These are phyloP conservation scores for Phytophthora citricola DNA, from an alignment of 352 stramenopile genomes.

Conservation along the genomic window DNA sequence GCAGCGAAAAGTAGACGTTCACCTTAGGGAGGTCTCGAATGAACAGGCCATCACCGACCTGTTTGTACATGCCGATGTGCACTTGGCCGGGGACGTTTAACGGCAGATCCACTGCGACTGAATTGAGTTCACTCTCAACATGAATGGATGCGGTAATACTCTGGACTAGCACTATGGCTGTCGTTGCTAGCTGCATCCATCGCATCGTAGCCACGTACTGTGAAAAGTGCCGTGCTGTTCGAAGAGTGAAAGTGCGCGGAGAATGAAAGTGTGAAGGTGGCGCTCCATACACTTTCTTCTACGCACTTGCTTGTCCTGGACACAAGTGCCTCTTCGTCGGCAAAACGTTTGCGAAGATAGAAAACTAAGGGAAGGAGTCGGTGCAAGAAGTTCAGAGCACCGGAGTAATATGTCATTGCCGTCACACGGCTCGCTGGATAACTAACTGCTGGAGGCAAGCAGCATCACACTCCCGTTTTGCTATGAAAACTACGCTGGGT, in stretches of 20 bases:
- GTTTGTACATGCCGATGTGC: slow-evolving; percentile 43
- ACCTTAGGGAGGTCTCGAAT: slow-evolving; percentile 37
- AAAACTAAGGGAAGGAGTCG: slow-evolving; percentile 15
- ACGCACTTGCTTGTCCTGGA: slow-evolving; percentile 16
- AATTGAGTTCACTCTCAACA: not conserved
- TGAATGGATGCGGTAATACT: not conserved
- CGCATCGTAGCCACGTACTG: not conserved
- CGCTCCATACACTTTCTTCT: slow-evolving; percentile 8
- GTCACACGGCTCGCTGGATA: too few species aligned
- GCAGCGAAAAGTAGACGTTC: slow-evolving; percentile 49
- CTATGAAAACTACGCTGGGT: too few species aligned
- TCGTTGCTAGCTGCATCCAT: slow-evolving; percentile 8
- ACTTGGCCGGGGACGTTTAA: slow-evolving; percentile 36
- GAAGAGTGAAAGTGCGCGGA: slow-evolving; percentile 20
- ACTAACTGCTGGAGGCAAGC: too few species aligned
- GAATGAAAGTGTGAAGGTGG: not conserved
- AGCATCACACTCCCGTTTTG: too few species aligned
- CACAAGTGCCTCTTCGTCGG: slow-evolving; percentile 18
- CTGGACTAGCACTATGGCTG: not conserved
- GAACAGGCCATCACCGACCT: slow-evolving; percentile 28
- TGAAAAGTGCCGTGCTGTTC: not conserved
- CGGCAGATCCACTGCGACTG: slow-evolving; percentile 36
- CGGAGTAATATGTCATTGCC: not conserved
- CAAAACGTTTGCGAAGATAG: slow-evolving; percentile 10
- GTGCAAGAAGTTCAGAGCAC: slow-evolving; percentile 18